Conservation (phyloP, 2,329 filamentous ascomycete genomes). For the Parastagonospora nodorum region DNA sequence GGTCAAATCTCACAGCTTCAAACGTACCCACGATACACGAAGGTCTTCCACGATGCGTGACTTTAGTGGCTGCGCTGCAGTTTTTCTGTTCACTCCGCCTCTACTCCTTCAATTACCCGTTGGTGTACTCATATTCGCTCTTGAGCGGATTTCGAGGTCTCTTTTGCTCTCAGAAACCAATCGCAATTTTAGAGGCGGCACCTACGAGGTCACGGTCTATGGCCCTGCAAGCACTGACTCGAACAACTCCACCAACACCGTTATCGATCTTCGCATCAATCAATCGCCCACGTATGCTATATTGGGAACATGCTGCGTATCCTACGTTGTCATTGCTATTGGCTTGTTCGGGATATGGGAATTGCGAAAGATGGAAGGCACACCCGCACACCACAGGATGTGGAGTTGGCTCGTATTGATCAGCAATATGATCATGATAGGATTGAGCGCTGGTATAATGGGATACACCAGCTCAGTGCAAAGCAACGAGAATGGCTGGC, state of each 20-base stretch:
- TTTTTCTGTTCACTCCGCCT: constrained; percentile 26
- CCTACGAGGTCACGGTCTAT: constrained; percentile 13
- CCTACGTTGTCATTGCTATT: constrained; percentile 22
- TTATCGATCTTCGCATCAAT: constrained; percentile 19
- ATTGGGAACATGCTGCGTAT: constrained; percentile 21
- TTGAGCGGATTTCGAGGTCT: constrained; percentile 32
- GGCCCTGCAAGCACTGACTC: constrained; percentile 10
- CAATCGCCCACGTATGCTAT: constrained; percentile 19
- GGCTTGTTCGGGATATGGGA: constrained; percentile 35
- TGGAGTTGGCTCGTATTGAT: constrained; percentile 36
- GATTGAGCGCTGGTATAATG: constrained; percentile 23
- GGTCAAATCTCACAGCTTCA: too few species aligned
- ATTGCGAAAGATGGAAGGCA: constrained; percentile 32
- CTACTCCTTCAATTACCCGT: constrained; percentile 30
- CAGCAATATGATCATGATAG: constrained; percentile 18
- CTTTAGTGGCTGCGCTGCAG: constrained; percentile 23
- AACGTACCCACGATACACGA: background rate
- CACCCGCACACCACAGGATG: constrained; percentile 20
- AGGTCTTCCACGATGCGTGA: constrained; percentile 22
- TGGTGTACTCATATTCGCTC: constrained; percentile 23
- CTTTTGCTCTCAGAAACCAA: constrained; percentile 15
- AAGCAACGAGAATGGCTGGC: constrained; percentile 19
- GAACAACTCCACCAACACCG: constrained; percentile 7
- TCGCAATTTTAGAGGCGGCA: constrained; percentile 18
- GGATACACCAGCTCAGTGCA: constrained; percentile 28